phyloP scores from a whole-genome alignment of 1,284 basidiomycete genomes.

The Ganoderma lingzhi region DNA sequence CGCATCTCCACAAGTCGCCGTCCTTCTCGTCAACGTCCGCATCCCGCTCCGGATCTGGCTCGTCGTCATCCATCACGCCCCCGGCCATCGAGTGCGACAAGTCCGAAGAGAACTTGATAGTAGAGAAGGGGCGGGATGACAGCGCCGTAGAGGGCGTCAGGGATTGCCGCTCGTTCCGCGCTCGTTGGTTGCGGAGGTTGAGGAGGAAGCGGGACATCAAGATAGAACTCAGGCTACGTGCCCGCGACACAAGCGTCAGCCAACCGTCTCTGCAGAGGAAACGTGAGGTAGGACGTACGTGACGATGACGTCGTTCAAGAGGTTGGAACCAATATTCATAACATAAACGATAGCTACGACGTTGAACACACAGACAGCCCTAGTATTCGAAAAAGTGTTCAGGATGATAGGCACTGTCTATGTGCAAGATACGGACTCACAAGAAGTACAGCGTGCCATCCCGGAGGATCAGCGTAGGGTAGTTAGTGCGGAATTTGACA shows the following conservation, averaged over 20 bases:
- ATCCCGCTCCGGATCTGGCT: neutral
- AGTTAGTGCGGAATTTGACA: slow-evolving; percentile 18
- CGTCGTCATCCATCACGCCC: neutral
- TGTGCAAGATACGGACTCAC: neutral
- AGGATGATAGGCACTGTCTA: neutral
- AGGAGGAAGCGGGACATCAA: slow-evolving; percentile 34
- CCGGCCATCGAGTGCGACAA: slow-evolving; percentile 15
- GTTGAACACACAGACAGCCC: slow-evolving; percentile 28
- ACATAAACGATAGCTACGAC: slow-evolving; percentile 27
- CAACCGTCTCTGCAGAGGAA: neutral
- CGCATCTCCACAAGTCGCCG: neutral
- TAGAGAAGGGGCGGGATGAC: slow-evolving; percentile 10
- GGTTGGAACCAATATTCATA: slow-evolving; percentile 22
- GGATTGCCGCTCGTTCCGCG: slow-evolving; percentile 11
- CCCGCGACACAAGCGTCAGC: neutral
- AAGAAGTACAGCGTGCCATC: slow-evolving; percentile 32
- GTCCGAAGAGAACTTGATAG: slow-evolving; percentile 10
- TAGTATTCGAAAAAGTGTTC: neutral
- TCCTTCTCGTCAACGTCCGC: slow-evolving; percentile 5
- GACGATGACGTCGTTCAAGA: slow-evolving; percentile 32
- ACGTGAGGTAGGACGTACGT: slow-evolving; percentile 16
- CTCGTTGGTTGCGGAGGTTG: slow-evolving; percentile 30
- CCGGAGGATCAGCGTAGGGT: slow-evolving; percentile 23
- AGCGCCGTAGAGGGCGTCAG: neutral
- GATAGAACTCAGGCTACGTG: slow-evolving; percentile 23